Evolutionary conservation across 305 asterid species (phyloP), one percentile per base, ranked within the genome.

Genomic region (Stenogyne calaminthoides): DNA sequence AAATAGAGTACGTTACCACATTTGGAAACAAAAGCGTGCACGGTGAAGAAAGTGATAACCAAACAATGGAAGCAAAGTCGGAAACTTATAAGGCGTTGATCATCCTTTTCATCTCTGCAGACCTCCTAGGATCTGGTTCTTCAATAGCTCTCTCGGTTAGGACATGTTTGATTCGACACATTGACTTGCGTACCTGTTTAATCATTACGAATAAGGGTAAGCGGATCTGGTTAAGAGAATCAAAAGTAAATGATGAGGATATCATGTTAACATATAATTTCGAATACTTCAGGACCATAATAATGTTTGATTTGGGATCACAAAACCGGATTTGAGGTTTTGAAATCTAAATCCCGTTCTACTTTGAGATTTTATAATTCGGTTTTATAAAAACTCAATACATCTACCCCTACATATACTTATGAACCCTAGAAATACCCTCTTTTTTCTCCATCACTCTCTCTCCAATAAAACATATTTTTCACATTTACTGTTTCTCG

Each of bases 61-160:
- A 16, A 57, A 70, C 15, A 29, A 20, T 14, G 18, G 55, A 62
- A 70, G 61, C 65, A 20, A 47, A 49, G 25, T 32, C 15, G 46
- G n/a, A 16, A 49, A 70, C 62, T 73, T 70, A 85, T 18, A 85
- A 80, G 70, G 86, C 67, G 36, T 95, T 95, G 83, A 95, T 81
- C 99, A 92, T 86, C 81, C 92, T 89, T 84, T 88, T 95, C 98
- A 95, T 90, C 87, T 92, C 97, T 44, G 89, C 79, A n/a, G 98
- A 90, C 79, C 99, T 86, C 82, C 97, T 81, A 16, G 93, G 92
- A 79, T 95, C 99, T 5, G 97, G 71, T 79, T 95, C 99, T 27
- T 82, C 96, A 46, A 95, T 88, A 22, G 98, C 97, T 88, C 99
- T 88, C 88, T 94, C 97, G 0, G 97, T 95, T n/a, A 92, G 85